Evolutionary conservation across 2,329 filamentous ascomycete genomes (phyloP), one percentile per base, ranked within the genome.

Genomic region (Sporothrix phasma): DNA sequence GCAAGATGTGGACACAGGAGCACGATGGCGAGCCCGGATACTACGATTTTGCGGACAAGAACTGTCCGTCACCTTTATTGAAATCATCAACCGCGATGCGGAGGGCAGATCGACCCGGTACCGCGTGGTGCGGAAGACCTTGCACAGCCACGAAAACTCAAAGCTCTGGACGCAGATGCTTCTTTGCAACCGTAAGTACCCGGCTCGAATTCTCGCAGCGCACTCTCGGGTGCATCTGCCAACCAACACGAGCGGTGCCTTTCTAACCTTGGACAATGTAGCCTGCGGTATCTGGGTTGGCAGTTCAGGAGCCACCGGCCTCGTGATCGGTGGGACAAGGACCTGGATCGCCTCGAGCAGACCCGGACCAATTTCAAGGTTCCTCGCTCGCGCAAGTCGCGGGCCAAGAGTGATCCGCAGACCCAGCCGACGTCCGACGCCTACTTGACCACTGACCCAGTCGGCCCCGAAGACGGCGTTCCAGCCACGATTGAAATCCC

Each of bases 211-310:
- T 47, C 51, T 51, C 17, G 34, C 37, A 15, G 3, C 17, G 8
- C 41, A n/a, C 17, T n/a, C 15, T 43, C 11, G 34, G n/a, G 17
- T 43, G 17, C 17, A n/a, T n/a, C 37, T 6, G 2, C 11, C 10
- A 10, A 37, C 34, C 6, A 13, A 37, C 41, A 43, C 19, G 41
- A 43, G 5, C 41, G 19, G 17, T n/a, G n/a, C 17, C 41, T 43
- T 43, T 39, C 62, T 64, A 65, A 60, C 64, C 63, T n/a, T 19
- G n/a, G 34, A 3, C 34, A 10, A 41, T 63, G 29, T 69, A 87
- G 84, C 93, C 65, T 99, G 94, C 73, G 94, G 94, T 19, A 86
- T 99, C 47, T 99, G 92, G 91, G 87, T 99, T 69, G 86, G 87
- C 66, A 97, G 72, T 91, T 88, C 75, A 91, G 89, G 71, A 82